phyloP scores from a whole-genome alignment of 1,284 basidiomycete species.

The Austropuccinia psidii region DNA sequence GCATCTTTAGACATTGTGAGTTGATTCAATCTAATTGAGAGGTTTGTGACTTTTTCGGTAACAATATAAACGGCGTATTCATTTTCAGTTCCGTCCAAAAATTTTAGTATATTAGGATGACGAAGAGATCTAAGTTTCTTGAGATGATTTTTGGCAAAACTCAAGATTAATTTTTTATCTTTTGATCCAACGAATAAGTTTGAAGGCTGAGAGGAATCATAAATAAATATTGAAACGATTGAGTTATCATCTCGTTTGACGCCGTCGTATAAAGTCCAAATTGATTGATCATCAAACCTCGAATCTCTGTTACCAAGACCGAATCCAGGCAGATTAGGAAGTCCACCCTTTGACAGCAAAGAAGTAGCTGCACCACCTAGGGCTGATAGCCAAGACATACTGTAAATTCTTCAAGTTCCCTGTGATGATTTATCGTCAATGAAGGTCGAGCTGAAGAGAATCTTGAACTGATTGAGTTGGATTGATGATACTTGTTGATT shows the following conservation, averaged over 20 bases:
- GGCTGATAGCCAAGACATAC: conserved; percentile 36
- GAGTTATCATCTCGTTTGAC: conserved; percentile 62
- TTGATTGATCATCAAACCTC: conserved; percentile 40
- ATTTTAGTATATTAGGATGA: conserved; percentile 91
- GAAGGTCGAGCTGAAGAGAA: too few species aligned
- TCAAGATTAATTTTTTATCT: conserved; percentile 53
- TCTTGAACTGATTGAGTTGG: too few species aligned
- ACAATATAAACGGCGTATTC: conserved; percentile 82
- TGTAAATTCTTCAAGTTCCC: too few species aligned
- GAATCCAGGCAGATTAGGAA: conserved; percentile 30
- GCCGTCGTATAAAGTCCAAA: conserved; percentile 38
- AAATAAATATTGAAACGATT: conserved; percentile 79
- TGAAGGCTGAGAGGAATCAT: conserved; percentile 48
- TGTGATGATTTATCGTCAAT: not conserved
- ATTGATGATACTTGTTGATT: too few species aligned
- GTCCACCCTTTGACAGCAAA: conserved; percentile 30
- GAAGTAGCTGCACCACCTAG: conserved; percentile 31
- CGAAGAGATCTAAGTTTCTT: conserved; percentile 82
- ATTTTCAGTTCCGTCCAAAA: conserved; percentile 84
- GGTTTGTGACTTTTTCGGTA: conserved; percentile 79
- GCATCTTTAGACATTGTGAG: conserved; percentile 35
- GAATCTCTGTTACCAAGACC: conserved; percentile 36
- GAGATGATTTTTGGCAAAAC: conserved; percentile 80
- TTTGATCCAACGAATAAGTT: conserved; percentile 50
- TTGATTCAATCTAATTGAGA: conserved; percentile 60